phyloP scores from a whole-genome alignment of 2,329 filamentous ascomycete species.

The Scopulariopsis brevicaulis region DNA sequence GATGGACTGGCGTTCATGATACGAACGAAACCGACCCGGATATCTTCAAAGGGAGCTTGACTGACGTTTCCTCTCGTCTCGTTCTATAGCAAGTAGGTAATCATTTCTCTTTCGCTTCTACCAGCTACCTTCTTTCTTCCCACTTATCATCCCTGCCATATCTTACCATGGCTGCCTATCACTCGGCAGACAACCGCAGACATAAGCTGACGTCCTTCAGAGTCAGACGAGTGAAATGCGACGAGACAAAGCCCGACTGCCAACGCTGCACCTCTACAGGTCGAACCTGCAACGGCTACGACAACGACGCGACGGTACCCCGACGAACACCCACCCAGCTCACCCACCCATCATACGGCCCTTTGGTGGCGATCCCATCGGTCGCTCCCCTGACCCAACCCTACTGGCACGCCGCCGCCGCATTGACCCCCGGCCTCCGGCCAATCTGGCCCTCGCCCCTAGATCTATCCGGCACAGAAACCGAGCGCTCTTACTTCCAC shows the following conservation, averaged over 20 bases:
- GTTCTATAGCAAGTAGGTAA: slow-evolving; percentile 16
- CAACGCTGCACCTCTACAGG: slow-evolving; percentile 20
- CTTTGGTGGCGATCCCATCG: slow-evolving; percentile 1
- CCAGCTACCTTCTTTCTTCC: background rate
- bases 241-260: slow-evolving; percentile 21
- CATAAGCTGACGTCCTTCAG: slow-evolving; percentile 8
- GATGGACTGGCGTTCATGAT: background rate
- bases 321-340: slow-evolving; percentile 1
- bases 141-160: background rate
- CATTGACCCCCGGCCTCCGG: background rate
- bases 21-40: background rate
- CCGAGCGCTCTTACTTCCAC: slow-evolving; percentile 20
- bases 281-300: slow-evolving; percentile 23
- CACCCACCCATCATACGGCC: background rate
- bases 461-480: slow-evolving; percentile 9
- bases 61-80: background rate
- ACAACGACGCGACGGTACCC: slow-evolving; percentile 7
- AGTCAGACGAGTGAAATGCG: slow-evolving; percentile 23
- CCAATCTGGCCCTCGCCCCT: background rate
- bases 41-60: background rate
- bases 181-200: background rate
- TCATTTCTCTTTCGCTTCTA: background rate
- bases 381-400: background rate
- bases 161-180: too few relatives aligned
- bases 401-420: background rate